Evolutionary conservation across 2,329 filamentous ascomycete species (phyloP).

Genomic region (Nectriaceae sp.): DNA sequence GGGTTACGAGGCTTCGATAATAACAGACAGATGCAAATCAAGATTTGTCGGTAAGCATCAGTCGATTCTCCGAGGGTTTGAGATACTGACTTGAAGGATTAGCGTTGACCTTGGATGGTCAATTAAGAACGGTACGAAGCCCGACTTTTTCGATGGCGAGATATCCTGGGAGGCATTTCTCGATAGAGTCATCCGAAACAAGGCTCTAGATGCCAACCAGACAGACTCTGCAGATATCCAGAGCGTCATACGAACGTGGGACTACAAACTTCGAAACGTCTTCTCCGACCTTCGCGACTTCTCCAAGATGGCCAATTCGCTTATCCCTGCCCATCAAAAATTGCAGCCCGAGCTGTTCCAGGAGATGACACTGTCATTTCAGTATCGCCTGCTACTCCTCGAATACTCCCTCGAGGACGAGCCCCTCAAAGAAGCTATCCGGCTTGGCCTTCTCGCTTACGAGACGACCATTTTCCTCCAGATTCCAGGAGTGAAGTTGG

Average conservation of each 20-base stretch:
- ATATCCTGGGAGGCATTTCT: conserved; percentile 22
- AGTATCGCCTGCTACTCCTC: conserved; percentile 32
- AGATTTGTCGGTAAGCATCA: conserved; percentile 30
- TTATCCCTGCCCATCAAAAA: conserved; percentile 21
- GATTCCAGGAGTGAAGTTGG: conserved; percentile 17
- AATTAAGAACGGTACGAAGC: conserved; percentile 26
- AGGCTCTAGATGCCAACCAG: background rate
- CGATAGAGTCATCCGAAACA: background rate
- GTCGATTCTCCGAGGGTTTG: background rate
- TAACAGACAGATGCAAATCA: conserved; percentile 29
- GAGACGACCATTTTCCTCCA: conserved; percentile 31
- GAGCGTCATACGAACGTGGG: conserved; percentile 14
- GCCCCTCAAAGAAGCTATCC: conserved; percentile 22
- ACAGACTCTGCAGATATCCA: conserved; percentile 5
- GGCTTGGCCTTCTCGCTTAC: conserved; percentile 33
- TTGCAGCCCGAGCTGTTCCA: conserved; percentile 29
- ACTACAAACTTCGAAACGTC: conserved; percentile 25
- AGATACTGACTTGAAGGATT: background rate
- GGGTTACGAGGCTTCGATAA: conserved; percentile 23
- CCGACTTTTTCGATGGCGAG: conserved; percentile 19
- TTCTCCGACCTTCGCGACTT: conserved; percentile 35
- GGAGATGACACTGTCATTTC: conserved; percentile 32
- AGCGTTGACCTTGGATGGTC: conserved; percentile 32
- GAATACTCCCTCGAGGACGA: conserved; percentile 12
- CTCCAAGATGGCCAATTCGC: conserved; percentile 24